phyloP scores from a whole-genome alignment of 2,329 filamentous ascomycete genomes.

The Coniochaeta sp. region DNA sequence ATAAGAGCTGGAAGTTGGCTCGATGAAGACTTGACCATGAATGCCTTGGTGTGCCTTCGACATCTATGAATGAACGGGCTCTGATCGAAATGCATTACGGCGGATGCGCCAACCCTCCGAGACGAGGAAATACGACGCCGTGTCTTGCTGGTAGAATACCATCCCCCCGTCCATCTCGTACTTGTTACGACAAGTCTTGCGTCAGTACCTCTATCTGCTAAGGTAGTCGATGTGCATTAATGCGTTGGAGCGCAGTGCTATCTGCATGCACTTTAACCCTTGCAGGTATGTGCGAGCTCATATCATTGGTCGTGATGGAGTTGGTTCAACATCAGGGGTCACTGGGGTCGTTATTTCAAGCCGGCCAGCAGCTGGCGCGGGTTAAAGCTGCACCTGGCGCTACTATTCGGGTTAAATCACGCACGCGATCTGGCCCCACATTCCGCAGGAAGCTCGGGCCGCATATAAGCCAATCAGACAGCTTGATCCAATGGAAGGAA shows the following conservation, averaged over 20 bases:
- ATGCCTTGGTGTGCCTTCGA: too few relatives aligned
- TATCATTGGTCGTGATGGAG: neutral
- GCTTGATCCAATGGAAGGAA: too few relatives aligned
- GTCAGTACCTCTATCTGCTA: too few relatives aligned
- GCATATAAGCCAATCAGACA: too few relatives aligned
- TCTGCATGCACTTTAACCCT: neutral
- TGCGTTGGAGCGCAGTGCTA: neutral
- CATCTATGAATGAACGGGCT: too few relatives aligned
- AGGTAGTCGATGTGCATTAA: neutral
- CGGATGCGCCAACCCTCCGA: neutral
- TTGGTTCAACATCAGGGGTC: neutral
- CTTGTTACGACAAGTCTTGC: too few relatives aligned
- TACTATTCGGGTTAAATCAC: neutral
- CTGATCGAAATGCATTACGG: too few relatives aligned
- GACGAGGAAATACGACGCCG: slow-evolving; percentile 1
- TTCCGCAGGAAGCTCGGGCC: too few relatives aligned
- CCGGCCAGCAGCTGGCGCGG: neutral
- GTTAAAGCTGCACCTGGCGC: neutral
- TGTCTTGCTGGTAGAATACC: neutral
- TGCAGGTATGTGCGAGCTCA: neutral
- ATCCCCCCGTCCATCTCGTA: neutral
- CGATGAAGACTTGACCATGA: too few relatives aligned
- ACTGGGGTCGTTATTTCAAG: too few relatives aligned
- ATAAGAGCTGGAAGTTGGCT: too few relatives aligned
- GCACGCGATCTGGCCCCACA: neutral